These are phyloP conservation scores for Apocynum venetum DNA, from an alignment of 257 asterid genomes.

Conservation along the genomic window DNA sequence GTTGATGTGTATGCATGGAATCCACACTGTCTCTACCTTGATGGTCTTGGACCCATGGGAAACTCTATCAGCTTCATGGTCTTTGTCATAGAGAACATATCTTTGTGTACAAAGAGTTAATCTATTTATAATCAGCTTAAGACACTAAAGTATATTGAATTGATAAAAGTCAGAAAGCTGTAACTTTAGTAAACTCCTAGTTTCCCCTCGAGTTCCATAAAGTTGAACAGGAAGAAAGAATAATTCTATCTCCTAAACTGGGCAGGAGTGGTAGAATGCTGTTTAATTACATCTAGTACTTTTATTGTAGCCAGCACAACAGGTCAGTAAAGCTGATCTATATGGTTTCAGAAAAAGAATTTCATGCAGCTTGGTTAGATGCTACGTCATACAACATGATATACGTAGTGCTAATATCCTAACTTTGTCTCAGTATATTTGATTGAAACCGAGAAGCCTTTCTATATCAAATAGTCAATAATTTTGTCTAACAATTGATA, in stretches of 20 bases:
- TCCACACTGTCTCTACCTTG: conserved; percentile 66
- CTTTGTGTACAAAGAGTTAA: not conserved
- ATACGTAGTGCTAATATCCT: not conserved
- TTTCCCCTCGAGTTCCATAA: not conserved
- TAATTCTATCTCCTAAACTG: not conserved
- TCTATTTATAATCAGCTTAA: not conserved
- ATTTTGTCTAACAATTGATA: not conserved
- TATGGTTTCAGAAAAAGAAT: not conserved
- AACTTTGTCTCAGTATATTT: not conserved
- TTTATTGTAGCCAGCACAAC: not conserved
- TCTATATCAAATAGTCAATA: not conserved
- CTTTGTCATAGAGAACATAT: not conserved
- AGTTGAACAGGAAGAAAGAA: not conserved
- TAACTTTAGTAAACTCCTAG: not conserved
- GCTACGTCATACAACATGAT: not conserved
- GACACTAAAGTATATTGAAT: not conserved
- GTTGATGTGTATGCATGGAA: conserved; percentile 79
- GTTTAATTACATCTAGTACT: not conserved
- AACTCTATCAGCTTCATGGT: not conserved
- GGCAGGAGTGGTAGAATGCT: not conserved
- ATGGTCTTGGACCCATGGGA: conserved; percentile 36
- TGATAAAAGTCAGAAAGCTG: not conserved
- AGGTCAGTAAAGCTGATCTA: not conserved
- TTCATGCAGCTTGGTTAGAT: not conserved
- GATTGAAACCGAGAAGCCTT: not conserved